Evolutionary conservation across 306 rosid genomes (phyloP), one percentile per base, ranked within the genome.

Genomic region (Acacia melanoxylon): DNA sequence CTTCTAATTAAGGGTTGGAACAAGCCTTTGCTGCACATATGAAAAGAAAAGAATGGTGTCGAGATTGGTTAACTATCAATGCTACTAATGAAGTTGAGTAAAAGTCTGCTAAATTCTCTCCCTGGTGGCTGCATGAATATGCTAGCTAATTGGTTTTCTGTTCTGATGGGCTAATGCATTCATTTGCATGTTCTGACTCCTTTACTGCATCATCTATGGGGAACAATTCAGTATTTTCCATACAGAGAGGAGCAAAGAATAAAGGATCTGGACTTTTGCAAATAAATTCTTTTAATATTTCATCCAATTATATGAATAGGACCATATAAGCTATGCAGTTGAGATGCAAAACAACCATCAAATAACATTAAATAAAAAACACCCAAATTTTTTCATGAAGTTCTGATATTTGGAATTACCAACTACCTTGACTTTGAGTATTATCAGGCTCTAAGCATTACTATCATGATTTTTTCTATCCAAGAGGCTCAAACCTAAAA

Each of bases 211-310:
- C 31, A 72, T 41, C 45, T 72, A 44, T 6, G 33, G 44, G 48
- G 59, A 72, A 62, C 48, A 77, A 15, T 45, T 83, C 15, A 27
- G 35, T 17, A 35, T 27, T 58, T 72, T 77, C 78, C 59, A 19
- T 45, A 49, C 48, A 58, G 29, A 11, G 1, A 35, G 40, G 3
- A 15, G 12, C 0, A 15, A 74, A 29, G 31, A 10, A 8, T n/a
- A 45, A 58, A 68, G 49, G 67, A 54, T 16, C 25, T 73, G 17
- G 46, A 67, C 48, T 1, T 78, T 24, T 42, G 16, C 1, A 20
- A 68, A 56, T 46, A 46, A 46, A 71, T 27, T 58, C 44, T 29
- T 66, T 20, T 12, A 58, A 22, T 15, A 41, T 58, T 15, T 29
- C 56, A 58, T 40, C 5, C 61, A 31, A 44, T 61, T 24, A 76